Base-by-base conservation (phyloP, 2,329 filamentous ascomycete genomes). In the Paecilomyces sp. region DNA sequence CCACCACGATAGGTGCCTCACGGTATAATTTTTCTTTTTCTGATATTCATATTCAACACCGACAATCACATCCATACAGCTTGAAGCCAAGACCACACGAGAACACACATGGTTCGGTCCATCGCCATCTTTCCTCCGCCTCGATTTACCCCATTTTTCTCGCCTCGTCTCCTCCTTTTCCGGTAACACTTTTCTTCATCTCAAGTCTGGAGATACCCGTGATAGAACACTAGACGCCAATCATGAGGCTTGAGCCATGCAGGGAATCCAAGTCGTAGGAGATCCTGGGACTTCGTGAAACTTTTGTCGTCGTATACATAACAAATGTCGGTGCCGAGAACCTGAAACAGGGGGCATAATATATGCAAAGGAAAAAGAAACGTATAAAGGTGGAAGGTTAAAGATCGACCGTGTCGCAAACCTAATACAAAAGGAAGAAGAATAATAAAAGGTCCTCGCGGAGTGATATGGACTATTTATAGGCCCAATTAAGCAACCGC, bases 261-360 rank as follows among this genome's bases (percentile, higher is more conserved):
- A 63, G 66, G 66, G 68, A 64, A 67, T 65, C 68, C 68, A 70
- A 72, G 67, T 66, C 70, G 58, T 70, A 62, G 65, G 62, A 67
- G 66, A 69, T 66, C 67, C 67, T 66, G 68, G 67, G 68, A 71
- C 65, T 69, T 75, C 70, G 70, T 76, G 70, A 74, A 70, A 72
- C 74, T 69, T 74, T 73, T 68, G 71, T 72, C 66, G 69, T 76
- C 74, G 74, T 76, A 75, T 75, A 75, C 72, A 77, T 75, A 68
- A 72, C 63, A 67, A 68, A 62, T 60, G 63, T 62, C 62, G 64
- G 66, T 67, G 65, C 64, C 64, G 63, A 68, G 63, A 67, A 69
- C 65, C 67, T 63, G 64, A 68, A 63, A 61, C 61, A 63, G 60
- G 63, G 25, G 65, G 64, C 63, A 62, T 71, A 72, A 75, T 75